These are phyloP conservation scores for Tuber calosporum DNA, from an alignment of 495 filamentous ascomycete species.

Conservation along the genomic window DNA sequence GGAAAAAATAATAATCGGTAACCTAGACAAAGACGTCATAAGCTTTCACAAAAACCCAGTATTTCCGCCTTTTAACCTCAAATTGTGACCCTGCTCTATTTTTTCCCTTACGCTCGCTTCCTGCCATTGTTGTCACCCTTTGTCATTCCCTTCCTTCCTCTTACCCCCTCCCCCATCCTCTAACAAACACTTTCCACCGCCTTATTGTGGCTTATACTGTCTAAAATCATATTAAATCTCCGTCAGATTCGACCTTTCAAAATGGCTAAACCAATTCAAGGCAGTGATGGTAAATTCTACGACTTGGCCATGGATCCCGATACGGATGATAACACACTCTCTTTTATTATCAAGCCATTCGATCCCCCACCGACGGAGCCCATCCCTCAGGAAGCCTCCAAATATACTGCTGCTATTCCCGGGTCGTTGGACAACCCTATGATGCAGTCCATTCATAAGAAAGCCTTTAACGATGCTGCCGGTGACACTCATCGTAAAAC, in stretches of 20 bases:
- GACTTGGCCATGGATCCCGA: neutral
- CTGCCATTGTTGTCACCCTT: neutral
- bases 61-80: neutral
- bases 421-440: neutral
- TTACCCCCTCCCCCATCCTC: neutral
- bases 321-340: neutral
- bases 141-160: neutral
- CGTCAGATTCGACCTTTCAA: neutral
- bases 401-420: neutral
- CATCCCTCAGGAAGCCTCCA: neutral
- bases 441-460: neutral
- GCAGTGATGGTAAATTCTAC: neutral
- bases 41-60: neutral
- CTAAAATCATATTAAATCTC: neutral
- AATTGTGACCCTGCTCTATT: neutral
- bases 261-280: neutral
- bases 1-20: neutral
- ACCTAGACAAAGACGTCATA: neutral
- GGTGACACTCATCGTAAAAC: slow-evolving; percentile 45
- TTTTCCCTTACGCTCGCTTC: neutral
- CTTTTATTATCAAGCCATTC: neutral
- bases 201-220: neutral
- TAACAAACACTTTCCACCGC: neutral
- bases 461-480: neutral
- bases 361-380: neutral